Conservation (phyloP, 306 rosid species). For the Notholithocarpus densiflorus region DNA sequence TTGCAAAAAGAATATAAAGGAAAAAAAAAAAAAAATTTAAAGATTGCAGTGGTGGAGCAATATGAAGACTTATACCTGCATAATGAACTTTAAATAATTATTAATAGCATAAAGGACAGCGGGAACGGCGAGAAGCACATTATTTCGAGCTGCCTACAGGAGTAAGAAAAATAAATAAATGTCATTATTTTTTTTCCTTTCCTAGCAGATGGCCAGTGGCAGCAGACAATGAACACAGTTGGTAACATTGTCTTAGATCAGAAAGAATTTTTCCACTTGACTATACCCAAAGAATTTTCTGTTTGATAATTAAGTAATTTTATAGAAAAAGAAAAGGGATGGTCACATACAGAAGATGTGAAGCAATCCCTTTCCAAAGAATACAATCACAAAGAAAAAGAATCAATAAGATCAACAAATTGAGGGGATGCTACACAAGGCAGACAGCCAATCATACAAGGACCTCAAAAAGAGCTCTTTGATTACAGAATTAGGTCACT, state of each 20-base stretch:
- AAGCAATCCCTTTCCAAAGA: too few species aligned
- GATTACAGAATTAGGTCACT: too few species aligned
- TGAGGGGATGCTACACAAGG: too few species aligned
- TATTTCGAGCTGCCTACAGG: neutral
- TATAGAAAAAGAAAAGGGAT: too few species aligned
- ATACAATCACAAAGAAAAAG: too few species aligned
- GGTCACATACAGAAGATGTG: too few species aligned
- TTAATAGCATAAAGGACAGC: conserved; percentile 2
- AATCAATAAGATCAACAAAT: too few species aligned
- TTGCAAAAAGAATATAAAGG: neutral
- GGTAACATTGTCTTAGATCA: neutral
- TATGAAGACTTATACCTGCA: neutral
- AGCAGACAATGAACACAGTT: neutral
- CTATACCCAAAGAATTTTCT: neutral
- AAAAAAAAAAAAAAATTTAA: neutral
- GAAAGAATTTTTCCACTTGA: neutral
- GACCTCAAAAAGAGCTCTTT: too few species aligned
- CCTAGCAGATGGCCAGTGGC: neutral
- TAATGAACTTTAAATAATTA: neutral
- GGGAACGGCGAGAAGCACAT: conserved; percentile 1
- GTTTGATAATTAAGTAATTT: too few species aligned
- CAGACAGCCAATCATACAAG: too few species aligned
- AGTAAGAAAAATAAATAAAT: neutral
- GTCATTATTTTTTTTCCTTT: neutral
- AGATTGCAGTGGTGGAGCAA: neutral